Evolutionary conservation across 1,284 basidiomycete species (phyloP), one percentile per base, ranked within the genome.

Genomic region (Marasmius oreades): DNA sequence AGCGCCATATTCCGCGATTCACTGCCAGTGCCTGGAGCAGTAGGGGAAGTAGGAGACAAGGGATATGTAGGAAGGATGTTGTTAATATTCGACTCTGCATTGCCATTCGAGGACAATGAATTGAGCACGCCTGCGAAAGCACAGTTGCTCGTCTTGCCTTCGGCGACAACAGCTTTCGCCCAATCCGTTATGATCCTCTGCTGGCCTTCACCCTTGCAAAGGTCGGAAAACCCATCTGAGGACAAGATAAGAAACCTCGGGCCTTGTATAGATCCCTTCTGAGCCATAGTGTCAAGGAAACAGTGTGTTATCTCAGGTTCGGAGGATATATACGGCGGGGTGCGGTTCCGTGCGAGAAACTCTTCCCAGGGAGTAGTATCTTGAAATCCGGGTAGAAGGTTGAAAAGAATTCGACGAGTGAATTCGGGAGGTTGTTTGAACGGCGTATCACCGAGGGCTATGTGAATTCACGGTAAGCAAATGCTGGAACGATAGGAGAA

Each of bases 361-460:
- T 82, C 81, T 62, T 86, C 83, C 82, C 86, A 87, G 45, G 73
- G 79, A 1, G 80, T 79, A 20, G 72, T 81, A 58, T 85, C 79
- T 51, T 79, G 77, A 62, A 84, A 80, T 11, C 85, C 86, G 4
- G 84, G 83, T 58, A 78, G 77, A 24, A 86, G 73, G 62, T 86
- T 86, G 65, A 86, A 85, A 14, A 88, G 70, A 28, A 88, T 80
- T 12, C 83, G 79, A 23, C 83, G 74, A n/a, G 84, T 86, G 67
- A 87, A 88, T 44, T 75, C 75, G 22, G 85, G 80, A 8, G 85
- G 85, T 59, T 88, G 84, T 65, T 88, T 88, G 73, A 88, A 88
- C 16, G 83, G 82, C 45, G 81, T 79, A 61, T 88, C 85, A 20
- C 85, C 86, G 53, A 88, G 75, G 68, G 84, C 86, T 87, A 60